phyloP scores from a whole-genome alignment of 2,329 filamentous ascomycete genomes.

The Colletotrichum abscissum region DNA sequence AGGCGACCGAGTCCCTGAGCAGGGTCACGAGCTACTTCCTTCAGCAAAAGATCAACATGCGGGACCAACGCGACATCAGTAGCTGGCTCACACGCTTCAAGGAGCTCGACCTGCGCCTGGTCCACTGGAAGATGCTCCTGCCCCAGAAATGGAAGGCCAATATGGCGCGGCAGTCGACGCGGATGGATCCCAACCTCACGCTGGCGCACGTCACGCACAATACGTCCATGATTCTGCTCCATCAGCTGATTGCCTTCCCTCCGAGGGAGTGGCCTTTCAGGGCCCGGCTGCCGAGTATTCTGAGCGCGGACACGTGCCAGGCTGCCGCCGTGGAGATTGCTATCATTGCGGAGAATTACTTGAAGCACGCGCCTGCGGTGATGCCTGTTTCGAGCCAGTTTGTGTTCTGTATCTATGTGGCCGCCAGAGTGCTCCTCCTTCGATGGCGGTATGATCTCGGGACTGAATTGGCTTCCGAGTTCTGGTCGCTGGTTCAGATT shows the following conservation, averaged over 20 bases:
- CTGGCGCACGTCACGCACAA: conserved; percentile 62
- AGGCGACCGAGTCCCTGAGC: conserved; percentile 58
- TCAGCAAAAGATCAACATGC: conserved; percentile 53
- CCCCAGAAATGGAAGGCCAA: conserved; percentile 53
- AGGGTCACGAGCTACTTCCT: conserved; percentile 57
- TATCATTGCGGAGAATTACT: conserved; percentile 57
- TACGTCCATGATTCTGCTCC: conserved; percentile 60
- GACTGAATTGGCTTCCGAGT: conserved; percentile 38
- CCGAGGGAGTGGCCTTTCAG: conserved; percentile 41
- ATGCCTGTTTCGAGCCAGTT: conserved; percentile 51
- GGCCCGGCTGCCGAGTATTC: conserved; percentile 52
- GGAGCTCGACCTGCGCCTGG: conserved; percentile 57
- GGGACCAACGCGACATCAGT: conserved; percentile 51
- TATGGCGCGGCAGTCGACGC: conserved; percentile 40
- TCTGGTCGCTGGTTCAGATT: conserved; percentile 43
- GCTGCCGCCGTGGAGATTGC: conserved; percentile 57
- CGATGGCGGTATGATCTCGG: conserved; percentile 43
- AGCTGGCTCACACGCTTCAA: conserved; percentile 60
- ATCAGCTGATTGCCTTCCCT: conserved; percentile 60
- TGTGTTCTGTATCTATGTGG: conserved; percentile 58
- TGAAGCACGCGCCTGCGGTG: conserved; percentile 47
- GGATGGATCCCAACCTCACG: conserved; percentile 61
- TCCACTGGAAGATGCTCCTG: conserved; percentile 58
- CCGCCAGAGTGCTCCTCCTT: conserved; percentile 52
- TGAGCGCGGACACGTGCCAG: conserved; percentile 61